These are phyloP conservation scores for Fragosphaeria purpurea DNA, from an alignment of 2,329 filamentous ascomycete species.

Conservation along the genomic window DNA sequence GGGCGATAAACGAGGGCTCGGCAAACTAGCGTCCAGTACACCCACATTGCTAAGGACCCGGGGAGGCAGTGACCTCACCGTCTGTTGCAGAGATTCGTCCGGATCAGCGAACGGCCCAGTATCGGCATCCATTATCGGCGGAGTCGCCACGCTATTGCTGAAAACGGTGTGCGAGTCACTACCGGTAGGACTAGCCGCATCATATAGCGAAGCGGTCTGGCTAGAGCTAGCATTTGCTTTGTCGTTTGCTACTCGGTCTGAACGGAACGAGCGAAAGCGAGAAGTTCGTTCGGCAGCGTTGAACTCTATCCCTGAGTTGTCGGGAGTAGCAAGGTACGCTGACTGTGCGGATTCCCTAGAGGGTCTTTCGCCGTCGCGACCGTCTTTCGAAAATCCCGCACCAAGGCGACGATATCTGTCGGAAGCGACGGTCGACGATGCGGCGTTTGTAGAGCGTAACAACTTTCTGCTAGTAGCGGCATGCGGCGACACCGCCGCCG, in stretches of 20 bases:
- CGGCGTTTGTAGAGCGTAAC: slow-evolving; percentile 20
- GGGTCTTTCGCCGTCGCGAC: neutral
- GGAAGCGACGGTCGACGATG: slow-evolving; percentile 21
- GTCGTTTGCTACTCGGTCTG: slow-evolving; percentile 30
- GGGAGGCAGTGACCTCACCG: slow-evolving; percentile 34
- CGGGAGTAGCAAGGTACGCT: slow-evolving; percentile 43
- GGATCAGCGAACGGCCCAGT: slow-evolving; percentile 47
- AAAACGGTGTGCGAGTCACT: slow-evolving; percentile 52
- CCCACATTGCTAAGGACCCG: slow-evolving; percentile 57
- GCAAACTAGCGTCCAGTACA: slow-evolving; percentile 81
- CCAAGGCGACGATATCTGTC: slow-evolving; percentile 31
- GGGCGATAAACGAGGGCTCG: slow-evolving; percentile 88
- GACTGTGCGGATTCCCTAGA: neutral
- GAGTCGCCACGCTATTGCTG: slow-evolving; percentile 57
- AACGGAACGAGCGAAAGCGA: slow-evolving; percentile 30
- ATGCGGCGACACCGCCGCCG: slow-evolving; percentile 23
- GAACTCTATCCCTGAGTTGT: slow-evolving; percentile 37
- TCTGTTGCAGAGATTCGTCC: slow-evolving; percentile 39
- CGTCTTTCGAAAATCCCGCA: slow-evolving; percentile 8
- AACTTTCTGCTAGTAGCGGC: slow-evolving; percentile 21
- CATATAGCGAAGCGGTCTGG: slow-evolving; percentile 30
- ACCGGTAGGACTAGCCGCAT: slow-evolving; percentile 40
- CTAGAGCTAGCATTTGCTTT: slow-evolving; percentile 34
- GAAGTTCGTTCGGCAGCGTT: slow-evolving; percentile 24
- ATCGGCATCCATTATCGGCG: slow-evolving; percentile 65